These are phyloP conservation scores for Erodium texanum DNA, from an alignment of 441 rosid species.

Conservation along the genomic window DNA sequence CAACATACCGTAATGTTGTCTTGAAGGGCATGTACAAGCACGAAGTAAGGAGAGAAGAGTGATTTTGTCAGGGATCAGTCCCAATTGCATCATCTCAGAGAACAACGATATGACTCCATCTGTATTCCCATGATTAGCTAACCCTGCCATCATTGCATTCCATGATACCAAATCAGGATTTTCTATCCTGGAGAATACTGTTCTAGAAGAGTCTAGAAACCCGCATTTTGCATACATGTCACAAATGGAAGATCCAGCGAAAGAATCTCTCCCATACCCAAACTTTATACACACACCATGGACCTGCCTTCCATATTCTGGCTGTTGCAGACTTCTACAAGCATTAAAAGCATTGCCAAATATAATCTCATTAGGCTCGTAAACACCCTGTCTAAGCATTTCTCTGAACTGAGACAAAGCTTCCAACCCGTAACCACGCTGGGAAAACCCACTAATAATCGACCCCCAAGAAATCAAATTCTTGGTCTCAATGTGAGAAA, in stretches of 20 bases:
- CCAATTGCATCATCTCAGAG: constrained; percentile 30
- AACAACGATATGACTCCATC: constrained; percentile 30
- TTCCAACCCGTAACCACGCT: constrained; percentile 39
- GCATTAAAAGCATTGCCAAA: constrained; percentile 48
- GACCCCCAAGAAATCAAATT: constrained; percentile 57
- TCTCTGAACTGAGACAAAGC: constrained; percentile 37
- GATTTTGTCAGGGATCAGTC: constrained; percentile 30
- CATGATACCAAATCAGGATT: constrained; percentile 47
- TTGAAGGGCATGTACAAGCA: constrained; percentile 26
- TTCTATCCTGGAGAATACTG: constrained; percentile 34
- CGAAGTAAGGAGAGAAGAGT: constrained; percentile 42
- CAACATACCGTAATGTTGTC: constrained; percentile 35
- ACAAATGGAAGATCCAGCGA: constrained; percentile 40
- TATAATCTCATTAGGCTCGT: constrained; percentile 43
- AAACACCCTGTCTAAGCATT: constrained; percentile 37
- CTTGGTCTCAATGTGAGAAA: constrained; percentile 27
- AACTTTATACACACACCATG: constrained; percentile 47
- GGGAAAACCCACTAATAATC: constrained; percentile 39
- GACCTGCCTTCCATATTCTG: constrained; percentile 45
- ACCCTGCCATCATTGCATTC: constrained; percentile 47
- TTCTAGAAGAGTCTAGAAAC: constrained; percentile 29
- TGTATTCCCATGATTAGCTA: constrained; percentile 30
- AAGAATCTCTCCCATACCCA: constrained; percentile 25
- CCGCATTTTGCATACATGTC: constrained; percentile 52
- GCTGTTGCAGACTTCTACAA: constrained; percentile 33